A percentile compares a stretch with the other conserved stretches of the same genome.
Evolutionary conservation across 2,329 filamentous ascomycete species (phyloP).

Genomic region (Monosporascus sp.): DNA sequence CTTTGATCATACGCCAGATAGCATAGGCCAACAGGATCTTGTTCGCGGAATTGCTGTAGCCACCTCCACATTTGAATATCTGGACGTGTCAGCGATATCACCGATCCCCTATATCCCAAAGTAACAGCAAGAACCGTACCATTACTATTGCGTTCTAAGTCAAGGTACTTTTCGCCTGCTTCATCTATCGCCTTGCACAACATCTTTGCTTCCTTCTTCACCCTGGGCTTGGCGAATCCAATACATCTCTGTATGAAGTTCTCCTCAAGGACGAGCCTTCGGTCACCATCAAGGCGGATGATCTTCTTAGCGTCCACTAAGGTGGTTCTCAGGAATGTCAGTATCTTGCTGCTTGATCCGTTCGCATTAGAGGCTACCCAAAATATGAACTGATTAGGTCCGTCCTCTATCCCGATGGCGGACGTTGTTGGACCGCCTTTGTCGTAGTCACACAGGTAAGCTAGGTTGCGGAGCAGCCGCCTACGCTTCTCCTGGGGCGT

Average conservation of each 20-base stretch:
- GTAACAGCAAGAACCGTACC: constrained; percentile 3
- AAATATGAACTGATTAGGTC: constrained; percentile 27
- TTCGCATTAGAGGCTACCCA: constrained; percentile 39
- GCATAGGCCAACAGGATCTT: not conserved
- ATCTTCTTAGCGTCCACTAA: constrained; percentile 14
- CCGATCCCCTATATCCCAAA: not conserved
- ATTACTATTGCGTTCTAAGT: not conserved
- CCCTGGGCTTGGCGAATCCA: constrained; percentile 5
- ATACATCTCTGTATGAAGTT: constrained; percentile 17
- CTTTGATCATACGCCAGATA: not conserved
- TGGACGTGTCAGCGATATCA: not conserved
- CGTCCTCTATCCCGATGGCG: constrained; percentile 37
- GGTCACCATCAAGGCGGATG: not conserved
- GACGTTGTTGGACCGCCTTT: constrained; percentile 43
- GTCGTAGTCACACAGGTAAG: constrained; percentile 40
- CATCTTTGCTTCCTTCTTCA: constrained; percentile 9
- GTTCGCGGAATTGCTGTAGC: not conserved
- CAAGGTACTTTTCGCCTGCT: not conserved
- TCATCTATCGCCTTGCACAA: constrained; percentile 1
- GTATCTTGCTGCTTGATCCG: constrained; percentile 12
- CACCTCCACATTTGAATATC: not conserved
- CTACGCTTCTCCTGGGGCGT: not conserved
- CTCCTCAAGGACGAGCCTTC: not conserved
- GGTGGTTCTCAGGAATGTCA: constrained; percentile 24
- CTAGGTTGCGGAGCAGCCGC: constrained; percentile 34